Evolutionary conservation across 2,329 filamentous ascomycete genomes (phyloP).

Genomic region (Colletotrichum melonis): DNA sequence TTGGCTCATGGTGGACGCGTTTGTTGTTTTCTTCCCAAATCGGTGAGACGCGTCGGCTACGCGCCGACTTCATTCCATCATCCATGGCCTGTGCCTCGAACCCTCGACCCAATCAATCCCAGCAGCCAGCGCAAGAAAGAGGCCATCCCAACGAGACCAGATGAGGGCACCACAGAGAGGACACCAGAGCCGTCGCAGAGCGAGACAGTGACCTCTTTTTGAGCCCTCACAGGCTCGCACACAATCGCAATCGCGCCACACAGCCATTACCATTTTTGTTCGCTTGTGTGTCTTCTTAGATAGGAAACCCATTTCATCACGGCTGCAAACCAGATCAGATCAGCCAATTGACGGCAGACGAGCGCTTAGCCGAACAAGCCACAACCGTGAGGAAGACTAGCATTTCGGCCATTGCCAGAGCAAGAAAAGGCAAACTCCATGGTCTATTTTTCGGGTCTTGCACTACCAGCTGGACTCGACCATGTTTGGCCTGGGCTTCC

Average conservation of each 20-base stretch:
- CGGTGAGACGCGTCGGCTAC: conserved; percentile 21
- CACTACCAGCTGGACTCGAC: conserved; percentile 4
- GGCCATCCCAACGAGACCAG: conserved; percentile 17
- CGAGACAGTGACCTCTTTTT: conserved; percentile 10
- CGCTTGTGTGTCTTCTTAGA: neutral
- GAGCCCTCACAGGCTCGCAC: neutral
- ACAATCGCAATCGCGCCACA: neutral
- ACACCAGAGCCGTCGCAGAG: conserved; percentile 15
- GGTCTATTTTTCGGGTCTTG: conserved; percentile 9
- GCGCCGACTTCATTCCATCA: conserved; percentile 33
- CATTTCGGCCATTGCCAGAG: conserved; percentile 18
- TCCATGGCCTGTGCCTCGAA: conserved; percentile 14
- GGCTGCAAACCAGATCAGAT: conserved; percentile 32
- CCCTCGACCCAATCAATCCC: conserved; percentile 24
- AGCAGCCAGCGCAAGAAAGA: conserved; percentile 11
- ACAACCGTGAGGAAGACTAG: conserved; percentile 13
- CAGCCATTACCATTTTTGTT: neutral
- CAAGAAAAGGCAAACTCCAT: conserved; percentile 12
- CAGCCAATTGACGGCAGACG: conserved; percentile 20
- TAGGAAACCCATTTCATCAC: conserved; percentile 19
- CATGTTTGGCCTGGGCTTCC: conserved; percentile 15
- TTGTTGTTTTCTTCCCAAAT: conserved; percentile 31
- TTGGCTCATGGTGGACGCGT: conserved; percentile 22
- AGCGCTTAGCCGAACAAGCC: conserved; percentile 29
- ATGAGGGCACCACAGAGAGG: conserved; percentile 13